A percentile compares a stretch with the other conserved stretches of the same genome.
These are phyloP conservation scores for Myriosclerotinia curreyana DNA, from an alignment of 2,329 filamentous ascomycete genomes.

Conservation along the genomic window DNA sequence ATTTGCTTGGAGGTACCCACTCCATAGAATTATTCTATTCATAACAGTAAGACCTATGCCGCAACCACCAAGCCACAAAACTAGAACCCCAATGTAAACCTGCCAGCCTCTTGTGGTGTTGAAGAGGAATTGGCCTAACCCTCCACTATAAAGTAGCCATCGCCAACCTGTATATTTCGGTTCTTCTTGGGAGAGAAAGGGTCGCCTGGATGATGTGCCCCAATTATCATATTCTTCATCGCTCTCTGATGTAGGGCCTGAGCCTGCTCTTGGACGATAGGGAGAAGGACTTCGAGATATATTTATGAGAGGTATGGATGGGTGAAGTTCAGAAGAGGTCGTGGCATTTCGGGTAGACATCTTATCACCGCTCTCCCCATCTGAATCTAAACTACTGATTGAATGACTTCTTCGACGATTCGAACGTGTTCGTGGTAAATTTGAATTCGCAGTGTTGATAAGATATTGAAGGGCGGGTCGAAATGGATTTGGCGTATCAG, in stretches of 20 bases:
- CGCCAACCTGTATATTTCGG: slow-evolving; percentile 38
- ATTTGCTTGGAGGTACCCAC: slow-evolving; percentile 39
- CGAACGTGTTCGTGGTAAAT: slow-evolving; percentile 24
- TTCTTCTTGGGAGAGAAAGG: slow-evolving; percentile 35
- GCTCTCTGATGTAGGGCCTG: slow-evolving; percentile 41
- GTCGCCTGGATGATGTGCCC: slow-evolving; percentile 40
- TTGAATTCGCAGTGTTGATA: slow-evolving; percentile 25
- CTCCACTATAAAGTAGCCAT: slow-evolving; percentile 42
- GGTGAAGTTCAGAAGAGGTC: slow-evolving; percentile 29
- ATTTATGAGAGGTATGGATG: slow-evolving; percentile 45
- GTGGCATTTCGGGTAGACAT: slow-evolving; percentile 32
- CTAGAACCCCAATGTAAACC: slow-evolving; percentile 47
- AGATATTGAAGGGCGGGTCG: slow-evolving; percentile 43
- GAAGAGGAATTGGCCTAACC: slow-evolving; percentile 49
- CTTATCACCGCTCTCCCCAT: slow-evolving; percentile 28
- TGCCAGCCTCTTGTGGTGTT: slow-evolving; percentile 48
- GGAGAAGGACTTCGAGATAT: slow-evolving; percentile 46
- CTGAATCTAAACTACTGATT: slow-evolving; percentile 33
- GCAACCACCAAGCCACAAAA: slow-evolving; percentile 48
- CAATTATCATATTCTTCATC: slow-evolving; percentile 45
- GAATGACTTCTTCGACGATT: slow-evolving; percentile 32
- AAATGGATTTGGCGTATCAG: slow-evolving; percentile 39
- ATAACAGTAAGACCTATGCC: slow-evolving; percentile 48
- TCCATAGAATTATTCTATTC: slow-evolving; percentile 51
- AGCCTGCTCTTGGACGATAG: slow-evolving; percentile 44